A percentile compares a stretch with the other conserved stretches of the same genome.
Evolutionary conservation across 257 asterid genomes (phyloP).

Genomic region (Nicotiana benthamiana): DNA sequence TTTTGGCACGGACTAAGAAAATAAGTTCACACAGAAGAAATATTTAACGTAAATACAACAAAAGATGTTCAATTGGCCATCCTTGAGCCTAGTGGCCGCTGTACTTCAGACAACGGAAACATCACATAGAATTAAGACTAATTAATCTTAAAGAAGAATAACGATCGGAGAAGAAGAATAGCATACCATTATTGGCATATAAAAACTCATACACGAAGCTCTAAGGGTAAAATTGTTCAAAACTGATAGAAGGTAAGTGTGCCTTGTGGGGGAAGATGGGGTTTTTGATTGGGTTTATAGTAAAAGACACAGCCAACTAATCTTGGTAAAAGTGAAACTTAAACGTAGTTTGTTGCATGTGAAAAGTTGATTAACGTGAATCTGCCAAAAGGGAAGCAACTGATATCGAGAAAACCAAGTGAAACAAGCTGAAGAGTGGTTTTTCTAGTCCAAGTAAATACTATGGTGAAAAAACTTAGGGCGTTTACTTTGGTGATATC

Average conservation of each 20-base stretch:
- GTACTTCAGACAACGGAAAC: background rate
- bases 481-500: constrained; percentile 5
- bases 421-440: background rate
- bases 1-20: too few relatives aligned
- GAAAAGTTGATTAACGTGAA: too few relatives aligned
- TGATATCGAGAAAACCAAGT: constrained; percentile 1
- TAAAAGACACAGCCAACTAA: background rate
- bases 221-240: background rate
- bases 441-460: background rate
- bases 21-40: too few relatives aligned
- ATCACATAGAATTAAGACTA: background rate
- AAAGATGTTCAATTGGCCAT: too few relatives aligned
- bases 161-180: background rate
- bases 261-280: background rate
- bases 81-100: too few relatives aligned
- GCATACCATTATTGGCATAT: background rate
- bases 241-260: background rate
- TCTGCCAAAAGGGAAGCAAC: background rate
- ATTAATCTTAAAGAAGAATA: background rate
- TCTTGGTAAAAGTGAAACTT: background rate
- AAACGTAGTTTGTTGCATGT: background rate
- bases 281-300: background rate
- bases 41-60: too few relatives aligned
- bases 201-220: background rate
- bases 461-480: background rate